Evolutionary conservation across 768 basidiomycete genomes (phyloP), one percentile per base, ranked within the genome.

Genomic region (Holtermannia corniformis): DNA sequence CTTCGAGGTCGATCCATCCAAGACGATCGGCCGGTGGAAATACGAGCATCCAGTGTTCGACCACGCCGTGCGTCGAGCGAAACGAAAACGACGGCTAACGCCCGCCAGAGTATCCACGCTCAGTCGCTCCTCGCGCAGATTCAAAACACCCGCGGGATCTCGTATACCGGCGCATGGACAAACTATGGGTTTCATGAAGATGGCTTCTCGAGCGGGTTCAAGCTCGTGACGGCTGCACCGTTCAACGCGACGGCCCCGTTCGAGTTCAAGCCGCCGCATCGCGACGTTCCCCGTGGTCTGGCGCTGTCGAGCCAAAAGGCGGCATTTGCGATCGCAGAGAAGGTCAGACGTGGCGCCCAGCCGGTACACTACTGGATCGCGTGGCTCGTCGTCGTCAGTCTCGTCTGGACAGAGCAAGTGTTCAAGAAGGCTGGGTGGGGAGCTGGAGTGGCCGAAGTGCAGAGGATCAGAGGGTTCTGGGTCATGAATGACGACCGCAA

Each of bases 151-250:
- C 77, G 82, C 7, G 78, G 78, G 3, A 78, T 86, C 58, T 77
- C 81, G 5, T 84, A 77, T 63, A 83, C 78, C 1, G 83, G 84
- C 10, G 85, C 85, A 22, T 87, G 82, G 75, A 76, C 82, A 43
- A 80, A 80, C 52, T 86, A 85, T 60, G 85, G 85, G 16, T 86
- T 87, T 76, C 85, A 88, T 72, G 85, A 87, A 71, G 86, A 86
- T 62, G 84, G 82, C 2, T 86, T 86, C 65, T 72, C 78, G 2
- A 72, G 75, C 1, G 78, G 77, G 5, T 61, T 78, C 49, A 57
- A 56, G 20, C 40, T 61, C 5, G 28, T 65, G 42, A 46, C 57
- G 20, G 19, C 53, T 22, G 47, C 43, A 3, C 62, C 57, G 3
- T 65, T 69, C 45, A 62, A 57, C 41, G 60, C 60, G 7, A 49